phyloP scores from a whole-genome alignment of 768 basidiomycete genomes.

The Termitomyces sp. region DNA sequence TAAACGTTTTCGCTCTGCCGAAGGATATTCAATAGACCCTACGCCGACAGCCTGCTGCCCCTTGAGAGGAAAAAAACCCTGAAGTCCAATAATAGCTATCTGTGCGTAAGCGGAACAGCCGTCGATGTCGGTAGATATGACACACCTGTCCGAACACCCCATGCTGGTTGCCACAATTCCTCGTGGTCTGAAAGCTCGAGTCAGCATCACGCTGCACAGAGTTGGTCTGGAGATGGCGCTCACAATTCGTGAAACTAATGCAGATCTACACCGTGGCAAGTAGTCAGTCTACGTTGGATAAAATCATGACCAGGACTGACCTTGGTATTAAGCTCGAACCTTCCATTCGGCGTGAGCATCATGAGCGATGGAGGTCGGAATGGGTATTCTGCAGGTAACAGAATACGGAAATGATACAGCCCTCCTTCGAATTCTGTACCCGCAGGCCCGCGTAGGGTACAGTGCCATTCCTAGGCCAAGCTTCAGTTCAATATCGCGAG shows the following conservation, averaged over 20 bases:
- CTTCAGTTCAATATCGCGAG: slow-evolving; percentile 14
- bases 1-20: slow-evolving; percentile 71
- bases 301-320: slow-evolving; percentile 30
- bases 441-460: slow-evolving; percentile 85
- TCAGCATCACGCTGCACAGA: slow-evolving; percentile 4
- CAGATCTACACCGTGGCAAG: slow-evolving; percentile 57
- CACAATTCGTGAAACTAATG: slow-evolving; percentile 90
- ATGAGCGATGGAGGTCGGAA: slow-evolving; percentile 95
- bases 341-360: slow-evolving; percentile 95
- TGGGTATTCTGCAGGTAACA: slow-evolving; percentile 91
- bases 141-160: slow-evolving; percentile 93
- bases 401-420: slow-evolving; percentile 91
- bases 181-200: slow-evolving; percentile 67
- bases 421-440: slow-evolving; percentile 94
- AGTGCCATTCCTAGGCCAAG: slow-evolving; percentile 78
- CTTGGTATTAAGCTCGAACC: slow-evolving; percentile 95
- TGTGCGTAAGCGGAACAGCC: not conserved
- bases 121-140: not conserved
- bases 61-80: slow-evolving; percentile 86
- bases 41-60: slow-evolving; percentile 86
- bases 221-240: slow-evolving; percentile 21
- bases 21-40: slow-evolving; percentile 81
- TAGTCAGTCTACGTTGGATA: not conserved
- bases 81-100: slow-evolving; percentile 80
- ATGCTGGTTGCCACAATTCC: slow-evolving; percentile 97